These are phyloP conservation scores for Baorangia bicolor DNA, from an alignment of 768 basidiomycete species.

Conservation along the genomic window DNA sequence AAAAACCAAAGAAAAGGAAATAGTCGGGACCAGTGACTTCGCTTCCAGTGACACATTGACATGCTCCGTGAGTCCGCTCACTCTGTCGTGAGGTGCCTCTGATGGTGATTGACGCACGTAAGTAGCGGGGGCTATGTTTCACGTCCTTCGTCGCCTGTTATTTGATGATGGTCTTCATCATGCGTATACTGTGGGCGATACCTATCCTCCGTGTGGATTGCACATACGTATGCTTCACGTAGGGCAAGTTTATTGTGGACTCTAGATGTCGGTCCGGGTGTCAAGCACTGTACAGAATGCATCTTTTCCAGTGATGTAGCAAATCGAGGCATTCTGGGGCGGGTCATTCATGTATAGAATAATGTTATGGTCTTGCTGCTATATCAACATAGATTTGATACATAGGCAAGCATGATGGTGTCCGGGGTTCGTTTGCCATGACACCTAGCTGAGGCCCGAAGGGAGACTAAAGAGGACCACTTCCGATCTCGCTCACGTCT, in stretches of 20 bases:
- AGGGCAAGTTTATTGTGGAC: neutral
- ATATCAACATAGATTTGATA: neutral
- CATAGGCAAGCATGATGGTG: conserved; percentile 5
- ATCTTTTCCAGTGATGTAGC: neutral
- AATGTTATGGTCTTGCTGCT: neutral
- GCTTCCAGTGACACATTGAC: conserved; percentile 1
- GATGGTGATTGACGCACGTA: conserved; percentile 5
- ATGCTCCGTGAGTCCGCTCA: conserved; percentile 12
- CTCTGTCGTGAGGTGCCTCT: neutral
- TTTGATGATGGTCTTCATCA: conserved; percentile 5
- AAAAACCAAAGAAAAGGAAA: conserved; percentile 82
- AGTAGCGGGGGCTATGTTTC: conserved; percentile 1
- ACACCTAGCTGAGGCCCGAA: conserved; percentile 6
- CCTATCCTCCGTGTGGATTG: neutral
- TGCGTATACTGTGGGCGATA: neutral
- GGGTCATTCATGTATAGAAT: too few species aligned
- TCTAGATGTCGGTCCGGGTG: neutral
- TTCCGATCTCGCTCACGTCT: conserved; percentile 4
- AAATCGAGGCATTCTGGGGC: neutral
- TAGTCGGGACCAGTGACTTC: conserved; percentile 27
- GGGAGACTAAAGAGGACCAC: neutral
- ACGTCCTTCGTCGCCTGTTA: neutral
- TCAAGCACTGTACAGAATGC: conserved; percentile 1
- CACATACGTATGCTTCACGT: neutral
- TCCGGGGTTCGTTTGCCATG: conserved; percentile 22